Percentiles rank a stretch among this genome's conserved stretches.
phyloP scores from a whole-genome alignment of 106 monocot genomes.

The Phalaenopsis aphrodite region DNA sequence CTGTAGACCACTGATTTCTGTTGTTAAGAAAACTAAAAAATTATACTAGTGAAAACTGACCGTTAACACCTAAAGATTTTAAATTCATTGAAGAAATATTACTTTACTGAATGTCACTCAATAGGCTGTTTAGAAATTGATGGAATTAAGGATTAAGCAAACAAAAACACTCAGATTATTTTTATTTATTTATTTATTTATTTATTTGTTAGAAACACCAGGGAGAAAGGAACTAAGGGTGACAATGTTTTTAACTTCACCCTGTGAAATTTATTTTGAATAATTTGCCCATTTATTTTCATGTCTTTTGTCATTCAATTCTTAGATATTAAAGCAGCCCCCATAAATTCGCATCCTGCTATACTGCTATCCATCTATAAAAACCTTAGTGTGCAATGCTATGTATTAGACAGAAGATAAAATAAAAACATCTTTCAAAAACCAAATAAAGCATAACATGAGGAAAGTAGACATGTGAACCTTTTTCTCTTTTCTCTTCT shows the following conservation, averaged over 20 bases:
- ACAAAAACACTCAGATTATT: background rate
- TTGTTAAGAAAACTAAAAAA: background rate
- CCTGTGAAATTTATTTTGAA: background rate
- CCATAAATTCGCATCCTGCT: background rate
- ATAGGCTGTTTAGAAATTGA: background rate
- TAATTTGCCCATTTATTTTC: background rate
- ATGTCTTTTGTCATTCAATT: background rate
- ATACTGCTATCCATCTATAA: background rate
- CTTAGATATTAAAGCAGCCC: background rate
- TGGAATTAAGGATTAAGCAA: background rate
- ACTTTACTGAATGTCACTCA: background rate
- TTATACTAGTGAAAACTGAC: background rate
- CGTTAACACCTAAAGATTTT: background rate
- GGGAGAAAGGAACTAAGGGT: no score
- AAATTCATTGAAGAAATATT: background rate
- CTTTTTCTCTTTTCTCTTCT: conserved; percentile 53
- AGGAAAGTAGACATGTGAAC: conserved; percentile 11
- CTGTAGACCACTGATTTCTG: conserved; percentile 58
- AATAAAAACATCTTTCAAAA: background rate
- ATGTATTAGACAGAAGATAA: no score
- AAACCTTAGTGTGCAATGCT: no score
- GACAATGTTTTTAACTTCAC: no score
- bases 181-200: no score
- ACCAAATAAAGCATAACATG: background rate
- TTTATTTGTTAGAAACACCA: no score